A percentile compares a stretch with the other conserved stretches of the same genome.
phyloP scores from a whole-genome alignment of 371 early-diverging fungal genomes.

The Mucor indicus region DNA sequence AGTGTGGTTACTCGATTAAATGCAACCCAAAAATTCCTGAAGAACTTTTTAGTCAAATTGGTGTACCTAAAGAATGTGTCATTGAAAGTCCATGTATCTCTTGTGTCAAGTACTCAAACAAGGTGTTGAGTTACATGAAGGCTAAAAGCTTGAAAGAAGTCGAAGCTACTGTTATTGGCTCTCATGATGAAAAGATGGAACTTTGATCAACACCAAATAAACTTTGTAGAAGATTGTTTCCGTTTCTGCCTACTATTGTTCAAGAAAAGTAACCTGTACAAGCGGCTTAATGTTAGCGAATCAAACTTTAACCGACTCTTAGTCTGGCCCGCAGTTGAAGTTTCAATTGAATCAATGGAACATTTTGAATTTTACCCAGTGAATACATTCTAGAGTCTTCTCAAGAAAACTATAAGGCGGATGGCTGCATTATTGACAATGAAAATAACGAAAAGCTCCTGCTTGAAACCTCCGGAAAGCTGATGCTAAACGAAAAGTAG shows the following conservation, averaged over 20 bases:
- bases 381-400: slow-evolving; percentile 8
- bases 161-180: slow-evolving; percentile 6
- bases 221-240: slow-evolving; percentile 10
- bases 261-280: slow-evolving; percentile 2
- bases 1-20: slow-evolving; percentile 15
- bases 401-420: slow-evolving; percentile 10
- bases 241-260: slow-evolving; percentile 4
- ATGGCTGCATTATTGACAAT: slow-evolving; percentile 7
- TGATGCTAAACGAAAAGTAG: slow-evolving; percentile 2
- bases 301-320: slow-evolving; percentile 8
- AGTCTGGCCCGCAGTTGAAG: slow-evolving; percentile 11
- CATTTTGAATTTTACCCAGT: slow-evolving; percentile 4
- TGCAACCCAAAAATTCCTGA: slow-evolving; percentile 4
- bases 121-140: slow-evolving; percentile 2
- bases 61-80: background rate
- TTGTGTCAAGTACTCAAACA: slow-evolving; percentile 1
- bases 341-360: slow-evolving; percentile 7
- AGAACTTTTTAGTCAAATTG: slow-evolving; percentile 2
- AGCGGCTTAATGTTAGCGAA: slow-evolving; percentile 5
- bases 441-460: slow-evolving; percentile 3
- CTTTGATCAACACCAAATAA: slow-evolving; percentile 2
- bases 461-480: slow-evolving; percentile 3
- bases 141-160: slow-evolving; percentile 6
- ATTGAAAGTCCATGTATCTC: slow-evolving; percentile 1
- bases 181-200: background rate